These are phyloP conservation scores for Sisymbrium irio DNA, from an alignment of 345 rosid genomes.

Conservation along the genomic window DNA sequence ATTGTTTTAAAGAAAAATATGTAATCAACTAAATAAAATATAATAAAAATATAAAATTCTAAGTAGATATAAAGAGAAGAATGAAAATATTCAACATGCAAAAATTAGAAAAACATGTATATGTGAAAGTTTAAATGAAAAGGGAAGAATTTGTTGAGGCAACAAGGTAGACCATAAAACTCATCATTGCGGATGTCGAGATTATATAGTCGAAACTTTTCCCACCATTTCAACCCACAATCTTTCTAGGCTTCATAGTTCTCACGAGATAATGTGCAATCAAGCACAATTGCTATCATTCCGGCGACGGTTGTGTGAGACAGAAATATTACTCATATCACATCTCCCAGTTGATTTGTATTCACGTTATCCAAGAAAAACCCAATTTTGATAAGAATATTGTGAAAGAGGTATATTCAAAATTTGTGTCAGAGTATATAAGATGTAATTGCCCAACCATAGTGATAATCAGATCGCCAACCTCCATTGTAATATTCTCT, in stretches of 20 bases:
- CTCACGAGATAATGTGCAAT: slow-evolving; percentile 47
- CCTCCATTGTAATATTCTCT: slow-evolving; percentile 48
- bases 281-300: slow-evolving; percentile 47
- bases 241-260: slow-evolving; percentile 47
- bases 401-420: not conserved
- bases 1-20: too few species aligned
- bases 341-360: slow-evolving; percentile 44
- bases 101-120: too few species aligned
- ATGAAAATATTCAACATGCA: too few species aligned
- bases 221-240: slow-evolving; percentile 65
- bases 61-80: too few species aligned
- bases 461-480: slow-evolving; percentile 31
- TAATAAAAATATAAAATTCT: too few species aligned
- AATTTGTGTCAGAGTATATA: not conserved
- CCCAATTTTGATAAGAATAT: not conserved
- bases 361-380: not conserved
- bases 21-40: too few species aligned
- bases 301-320: slow-evolving; percentile 62
- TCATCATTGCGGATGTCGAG: slow-evolving; percentile 68
- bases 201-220: slow-evolving; percentile 51
- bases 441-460: slow-evolving; percentile 39
- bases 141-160: slow-evolving; percentile 62
- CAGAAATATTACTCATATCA: slow-evolving; percentile 53
- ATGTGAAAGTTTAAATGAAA: slow-evolving; percentile 35
- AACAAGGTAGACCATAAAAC: slow-evolving; percentile 60